Base-by-base conservation (phyloP, 2,329 filamentous ascomycete species). In the Fusarium agapanthi region DNA sequence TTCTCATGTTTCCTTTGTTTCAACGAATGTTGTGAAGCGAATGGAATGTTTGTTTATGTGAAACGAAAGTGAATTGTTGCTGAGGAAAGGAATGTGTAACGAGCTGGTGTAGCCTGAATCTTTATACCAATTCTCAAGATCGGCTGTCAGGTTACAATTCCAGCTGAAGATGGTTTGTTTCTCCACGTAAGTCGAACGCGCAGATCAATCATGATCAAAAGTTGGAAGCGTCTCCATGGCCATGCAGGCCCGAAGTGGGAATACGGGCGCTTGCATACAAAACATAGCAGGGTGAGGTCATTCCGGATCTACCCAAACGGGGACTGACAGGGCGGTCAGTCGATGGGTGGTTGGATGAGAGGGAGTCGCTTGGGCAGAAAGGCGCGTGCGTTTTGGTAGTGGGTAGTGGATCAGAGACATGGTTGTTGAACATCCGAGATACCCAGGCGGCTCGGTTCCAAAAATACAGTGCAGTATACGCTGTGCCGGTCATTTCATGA, bases 191-290 rank as follows among this genome's bases (percentile, higher is more conserved):
- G 47, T 51, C 7, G 28, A 59, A 62, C 53, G 41, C 59, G 53
- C 43, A 62, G 22, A 41, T 40, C 41, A 55, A 34, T 16, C 63
- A 43, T 55, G 50, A 50, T 63, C 64, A 57, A 63, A 57, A 47
- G 15, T 28, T 68, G 66, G 66, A 11, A 64, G 44, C 50, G 65
- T 41, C 58, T 22, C 50, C 57, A 37, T 43, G 30, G 55, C 47
- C 47, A 50, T 50, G 47, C 47, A n/a, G 55, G 24, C 34, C 30
- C 37, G 43, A 57, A 15, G 44, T 30, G 65, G 47, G 30, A 69
- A 69, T 69, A 69, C 66, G 66, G 66, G 66, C 66, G 65, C 66
- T 69, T 69, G 66, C 66, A 69, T 69, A 38, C 28, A 64, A 32
- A 56, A 69, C 30, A 69, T 63, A 40, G 66, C 57, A 57, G 65